Base-by-base conservation (phyloP, 2,329 filamentous ascomycete genomes). In the Cytospora leucostoma region DNA sequence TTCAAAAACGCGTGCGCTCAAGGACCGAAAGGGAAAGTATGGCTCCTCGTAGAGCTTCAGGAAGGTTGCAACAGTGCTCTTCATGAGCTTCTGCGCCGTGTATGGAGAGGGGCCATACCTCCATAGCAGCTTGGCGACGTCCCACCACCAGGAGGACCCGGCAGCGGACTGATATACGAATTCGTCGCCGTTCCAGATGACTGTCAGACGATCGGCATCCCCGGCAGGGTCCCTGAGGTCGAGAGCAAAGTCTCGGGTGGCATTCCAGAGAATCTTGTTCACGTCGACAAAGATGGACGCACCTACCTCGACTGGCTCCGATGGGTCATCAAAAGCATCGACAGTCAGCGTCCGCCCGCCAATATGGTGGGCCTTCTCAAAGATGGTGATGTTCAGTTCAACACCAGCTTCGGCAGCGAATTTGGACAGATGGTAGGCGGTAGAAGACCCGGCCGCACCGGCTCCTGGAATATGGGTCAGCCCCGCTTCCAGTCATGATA, bases 331-430 rank as follows among this genome's bases (percentile, higher is more conserved):
- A 73, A 90, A 94, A 2, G 87, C 88, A 70, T 93, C 80, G 19
- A 97, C 89, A 0, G 93, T 98, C 35, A 93, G 91, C 8, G 90
- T 90, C 33, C 95, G 90, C 10, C 95, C 95, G 35, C 95, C 95
- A 51, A 98, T 82, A 68, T 88, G 91, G 37, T 80, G 74, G 17
- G 86, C 87, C 69, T 88, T 89, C 72, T 99, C 95, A 74, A 94
- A 97, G 34, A 99, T 80, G 27, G 93, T 96, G 70, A 98, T 89
- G 68, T 96, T 90, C 64, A 94, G 73, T 2, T 82, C 78, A 19
- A 90, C 75, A 19, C 78, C 79, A n/a, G 82, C 80, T 63, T 84
- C 76, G 4, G 84, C 76, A 27, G 91, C 89, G 74, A 88, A 93
- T 71, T 89, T 85, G 47, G 83, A 82, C 54, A 99, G 80, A 71